phyloP scores from a whole-genome alignment of 768 basidiomycete species.

The Pleurotus giganteus region DNA sequence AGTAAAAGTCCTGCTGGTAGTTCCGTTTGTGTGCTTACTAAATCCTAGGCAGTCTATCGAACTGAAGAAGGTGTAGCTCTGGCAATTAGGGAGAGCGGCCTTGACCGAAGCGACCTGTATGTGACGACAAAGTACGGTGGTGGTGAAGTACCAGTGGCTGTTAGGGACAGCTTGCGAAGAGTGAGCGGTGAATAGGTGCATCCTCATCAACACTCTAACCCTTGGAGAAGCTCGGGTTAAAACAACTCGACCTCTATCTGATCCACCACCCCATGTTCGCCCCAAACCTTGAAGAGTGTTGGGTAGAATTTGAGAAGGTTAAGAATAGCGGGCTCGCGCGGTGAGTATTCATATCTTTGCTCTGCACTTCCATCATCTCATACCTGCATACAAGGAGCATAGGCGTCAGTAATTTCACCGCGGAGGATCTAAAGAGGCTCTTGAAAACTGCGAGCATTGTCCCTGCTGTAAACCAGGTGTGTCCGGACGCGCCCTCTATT shows the following conservation, averaged over 20 bases:
- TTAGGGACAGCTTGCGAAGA: conserved; percentile 48
- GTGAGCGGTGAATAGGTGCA: conserved; percentile 28
- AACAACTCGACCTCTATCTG: conserved; percentile 68
- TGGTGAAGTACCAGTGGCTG: conserved; percentile 36
- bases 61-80: conserved; percentile 32
- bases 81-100: conserved; percentile 45
- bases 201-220: background rate
- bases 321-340: conserved; percentile 42
- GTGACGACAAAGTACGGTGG: conserved; percentile 55
- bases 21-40: background rate
- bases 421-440: conserved; percentile 50
- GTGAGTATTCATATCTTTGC: conserved; percentile 22
- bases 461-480: conserved; percentile 74
- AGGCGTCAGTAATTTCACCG: conserved; percentile 68
- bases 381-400: conserved; percentile 47
- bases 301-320: conserved; percentile 23
- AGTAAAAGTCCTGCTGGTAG: conserved; percentile 4
- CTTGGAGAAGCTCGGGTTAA: conserved; percentile 49
- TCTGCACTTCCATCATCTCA: conserved; percentile 10
- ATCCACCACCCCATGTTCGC: conserved; percentile 47
- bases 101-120: conserved; percentile 43
- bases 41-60: conserved; percentile 34
- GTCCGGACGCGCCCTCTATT: background rate
- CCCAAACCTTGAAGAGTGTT: background rate
- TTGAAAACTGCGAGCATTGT: conserved; percentile 49